Percentiles rank a stretch among this genome's conserved stretches.
Conservation (phyloP, 1,284 basidiomycete genomes). For the Meripilus lineatus region DNA sequence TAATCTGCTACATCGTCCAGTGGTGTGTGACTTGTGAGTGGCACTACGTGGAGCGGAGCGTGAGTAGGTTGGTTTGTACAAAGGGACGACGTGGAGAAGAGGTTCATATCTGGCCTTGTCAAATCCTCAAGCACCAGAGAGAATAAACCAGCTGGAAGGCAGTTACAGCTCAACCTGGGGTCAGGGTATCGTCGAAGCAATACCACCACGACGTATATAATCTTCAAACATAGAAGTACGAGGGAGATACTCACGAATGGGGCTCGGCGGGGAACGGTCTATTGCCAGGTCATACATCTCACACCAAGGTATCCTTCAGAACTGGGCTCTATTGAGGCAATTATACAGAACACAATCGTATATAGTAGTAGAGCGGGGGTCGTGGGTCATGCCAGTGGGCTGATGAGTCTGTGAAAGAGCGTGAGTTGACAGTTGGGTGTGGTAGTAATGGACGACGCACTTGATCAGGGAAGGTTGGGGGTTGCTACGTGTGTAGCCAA, state of each 20-base stretch:
- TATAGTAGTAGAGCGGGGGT: conserved; percentile 10
- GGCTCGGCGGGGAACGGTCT: background rate
- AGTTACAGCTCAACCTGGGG: conserved; percentile 39
- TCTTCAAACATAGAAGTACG: conserved; percentile 35
- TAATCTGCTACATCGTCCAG: background rate
- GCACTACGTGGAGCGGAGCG: too few species aligned
- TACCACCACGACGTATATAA: conserved; percentile 69
- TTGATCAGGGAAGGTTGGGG: conserved; percentile 93
- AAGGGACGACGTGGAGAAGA: conserved; percentile 5
- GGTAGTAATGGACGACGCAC: conserved; percentile 41
- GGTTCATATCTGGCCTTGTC: conserved; percentile 80
- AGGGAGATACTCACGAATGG: conserved; percentile 26
- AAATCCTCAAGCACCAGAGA: conserved; percentile 43
- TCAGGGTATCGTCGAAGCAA: conserved; percentile 20
- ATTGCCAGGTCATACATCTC: background rate
- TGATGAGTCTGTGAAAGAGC: conserved; percentile 68
- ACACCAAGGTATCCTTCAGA: conserved; percentile 1
- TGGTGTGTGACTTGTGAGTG: background rate
- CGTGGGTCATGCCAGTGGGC: conserved; percentile 70
- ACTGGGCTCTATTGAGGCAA: conserved; percentile 13
- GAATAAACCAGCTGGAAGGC: conserved; percentile 46
- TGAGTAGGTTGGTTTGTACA: background rate
- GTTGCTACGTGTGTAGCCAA: conserved; percentile 85
- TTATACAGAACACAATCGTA: conserved; percentile 17
- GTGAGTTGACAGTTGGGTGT: conserved; percentile 9